Base-by-base conservation (phyloP, 306 rosid species). In the Lotus japonicus region DNA sequence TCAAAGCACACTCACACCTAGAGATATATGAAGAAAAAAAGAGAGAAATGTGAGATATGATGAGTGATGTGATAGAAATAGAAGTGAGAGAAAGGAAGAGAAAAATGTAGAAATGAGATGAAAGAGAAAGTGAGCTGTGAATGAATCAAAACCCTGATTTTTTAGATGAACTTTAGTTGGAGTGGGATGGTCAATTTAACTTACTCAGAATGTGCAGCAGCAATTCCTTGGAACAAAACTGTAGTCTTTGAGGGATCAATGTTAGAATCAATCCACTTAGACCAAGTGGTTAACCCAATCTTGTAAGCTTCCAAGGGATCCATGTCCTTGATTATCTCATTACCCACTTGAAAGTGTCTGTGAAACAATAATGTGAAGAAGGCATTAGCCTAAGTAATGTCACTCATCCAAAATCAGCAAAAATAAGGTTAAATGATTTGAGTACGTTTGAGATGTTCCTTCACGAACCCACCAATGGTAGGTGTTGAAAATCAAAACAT, bases 381-480 rank as follows among this genome's bases (percentile, higher is more conserved):
- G 12, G 0, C 64, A 62, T 31, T 46, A 78, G 55, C 16, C 39
- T 5, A 64, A 31, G 7, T 4, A 31, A 31, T 31, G 7, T 31
- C 43, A 4, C 43, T 0, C 43, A 36, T 21, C 26, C 44, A 62
- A 41, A 58, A 23, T 15, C 21, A n/a, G 23, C 3, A 55, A 36
- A 23, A 43, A 10, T 14, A 10, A 41, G 16, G 38, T 5, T 31
- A 5, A 6, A 46, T 49, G 10, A 66, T 11, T 13, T 36, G 1
- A 52, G 2, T 81, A 87, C 95, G 80, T 69, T 66, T 58, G 74
- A 74, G 62, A 38, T 0, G 21, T 6, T 21, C 87, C 84, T 2
- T 44, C 53, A 64, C 88, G 95, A 33, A 77, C 79, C 97, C 95
- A 90, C 97, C 95, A 88, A 64, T 90, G 97, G 15, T 61, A 85